Evolutionary conservation across 2,329 filamentous ascomycete genomes (phyloP), one percentile per base, ranked within the genome.

Genomic region (Escovopsis sp.): DNA sequence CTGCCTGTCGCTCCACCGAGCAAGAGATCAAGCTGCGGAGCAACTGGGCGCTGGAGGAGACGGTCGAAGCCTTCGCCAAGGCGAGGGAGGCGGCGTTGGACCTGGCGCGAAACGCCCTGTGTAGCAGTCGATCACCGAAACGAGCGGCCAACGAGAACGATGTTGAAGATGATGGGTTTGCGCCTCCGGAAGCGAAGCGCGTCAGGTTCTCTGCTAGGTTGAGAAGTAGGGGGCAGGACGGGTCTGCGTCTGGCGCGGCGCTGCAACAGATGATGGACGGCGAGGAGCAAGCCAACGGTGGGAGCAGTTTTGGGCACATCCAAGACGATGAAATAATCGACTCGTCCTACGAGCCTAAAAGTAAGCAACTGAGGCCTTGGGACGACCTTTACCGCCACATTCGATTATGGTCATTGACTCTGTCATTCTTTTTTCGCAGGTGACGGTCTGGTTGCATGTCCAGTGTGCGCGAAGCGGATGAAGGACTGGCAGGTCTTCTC

Each of bases 21-120:
- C 86, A 94, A 53, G 85, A 88, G 52, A 70, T 84, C 41, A 90
- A 84, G 54, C 53, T 98, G 45, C 70, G 86, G 39, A 78, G 79
- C 32, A 96, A 96, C 54, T 82, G 79, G 70, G 76, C 79, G 0
- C 64, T 96, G 43, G 76, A 90, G 49, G 87, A 96, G 51, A 68
- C 88, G 2, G 82, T 94, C 8, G 76, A 84, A 27, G 72, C 76
- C 1, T 98, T 94, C 45, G 63, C 72, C 43, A 68, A 65, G 35
- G 74, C 76, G 4, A 68, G 88, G 37, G 55, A 68, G 4, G 60
- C 60, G 15, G 65, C 81, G 4, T 55, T 94, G 18, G 62, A 68
- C 1, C 63, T 86, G 47, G 85, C 84, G 21, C 68, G 58, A 32
- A 59, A 49, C 4, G 33, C 3, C 27, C 34, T 2, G 31, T 29